phyloP scores from a whole-genome alignment of 2,329 filamentous ascomycete species.

The Neopestalotiopsis sp. region DNA sequence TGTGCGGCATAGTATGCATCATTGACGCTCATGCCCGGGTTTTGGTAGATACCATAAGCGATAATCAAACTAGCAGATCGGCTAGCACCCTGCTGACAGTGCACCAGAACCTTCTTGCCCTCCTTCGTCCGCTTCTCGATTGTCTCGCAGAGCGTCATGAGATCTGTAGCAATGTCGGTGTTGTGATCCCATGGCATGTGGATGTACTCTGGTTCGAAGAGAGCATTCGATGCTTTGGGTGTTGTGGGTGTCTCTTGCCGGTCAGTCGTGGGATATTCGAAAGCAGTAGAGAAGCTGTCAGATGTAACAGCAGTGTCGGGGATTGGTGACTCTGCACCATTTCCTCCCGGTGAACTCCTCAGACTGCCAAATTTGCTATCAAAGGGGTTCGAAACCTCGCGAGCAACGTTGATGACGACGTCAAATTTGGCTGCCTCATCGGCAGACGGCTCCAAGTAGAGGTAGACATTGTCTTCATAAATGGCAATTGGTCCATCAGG shows the following conservation, averaged over 20 bases:
- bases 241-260: slow-evolving; percentile 58
- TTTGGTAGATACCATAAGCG: slow-evolving; percentile 82
- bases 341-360: slow-evolving; percentile 34
- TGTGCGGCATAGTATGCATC: slow-evolving; percentile 85
- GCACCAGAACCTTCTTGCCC: slow-evolving; percentile 80
- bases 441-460: slow-evolving; percentile 81
- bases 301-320: slow-evolving; percentile 64
- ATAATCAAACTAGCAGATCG: slow-evolving; percentile 87
- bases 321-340: slow-evolving; percentile 49
- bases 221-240: slow-evolving; percentile 53
- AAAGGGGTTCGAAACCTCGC: slow-evolving; percentile 82
- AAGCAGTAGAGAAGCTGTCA: slow-evolving; percentile 65
- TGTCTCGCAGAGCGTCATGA: slow-evolving; percentile 75
- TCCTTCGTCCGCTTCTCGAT: slow-evolving; percentile 76
- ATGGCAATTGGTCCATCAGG: slow-evolving; percentile 83
- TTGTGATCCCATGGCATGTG: slow-evolving; percentile 91
- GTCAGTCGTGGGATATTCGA: slow-evolving; percentile 57
- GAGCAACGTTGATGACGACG: slow-evolving; percentile 83
- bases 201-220: slow-evolving; percentile 76
- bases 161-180: slow-evolving; percentile 80
- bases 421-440: slow-evolving; percentile 81
- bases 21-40: slow-evolving; percentile 77
- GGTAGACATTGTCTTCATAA: slow-evolving; percentile 77
- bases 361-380: slow-evolving; percentile 27
- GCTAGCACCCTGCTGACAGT: slow-evolving; percentile 87